These are phyloP conservation scores for Neolentinus lepideus DNA, from an alignment of 1,284 basidiomycete species.

Conservation along the genomic window DNA sequence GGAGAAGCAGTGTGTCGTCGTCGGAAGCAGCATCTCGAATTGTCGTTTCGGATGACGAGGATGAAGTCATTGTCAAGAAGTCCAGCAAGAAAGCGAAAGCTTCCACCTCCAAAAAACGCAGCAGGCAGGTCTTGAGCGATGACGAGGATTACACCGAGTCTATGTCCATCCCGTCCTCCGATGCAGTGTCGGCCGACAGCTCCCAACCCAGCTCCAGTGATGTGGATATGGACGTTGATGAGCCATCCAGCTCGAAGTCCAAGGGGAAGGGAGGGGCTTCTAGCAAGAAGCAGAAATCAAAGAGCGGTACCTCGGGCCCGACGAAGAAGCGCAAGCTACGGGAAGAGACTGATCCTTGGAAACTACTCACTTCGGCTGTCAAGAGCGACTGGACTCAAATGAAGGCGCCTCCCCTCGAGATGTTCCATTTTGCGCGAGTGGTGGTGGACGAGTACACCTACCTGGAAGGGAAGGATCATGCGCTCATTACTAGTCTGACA, in stretches of 20 bases:
- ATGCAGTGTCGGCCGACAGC: constrained; percentile 16
- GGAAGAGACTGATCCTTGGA: constrained; percentile 76
- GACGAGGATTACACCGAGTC: constrained; percentile 22
- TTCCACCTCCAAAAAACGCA: constrained; percentile 13
- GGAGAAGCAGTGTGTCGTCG: constrained; percentile 4
- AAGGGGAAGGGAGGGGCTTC: constrained; percentile 23
- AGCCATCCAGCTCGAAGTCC: constrained; percentile 12
- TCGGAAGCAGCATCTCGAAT: constrained; percentile 15
- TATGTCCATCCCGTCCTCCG: constrained; percentile 13
- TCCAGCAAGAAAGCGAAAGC: constrained; percentile 9
- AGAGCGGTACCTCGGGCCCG: constrained; percentile 37
- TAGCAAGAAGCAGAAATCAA: constrained; percentile 42
- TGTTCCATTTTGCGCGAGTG: constrained; percentile 86
- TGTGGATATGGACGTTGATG: constrained; percentile 17
- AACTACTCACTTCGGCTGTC: constrained; percentile 56
- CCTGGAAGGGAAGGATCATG: constrained; percentile 73
- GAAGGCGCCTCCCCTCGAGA: constrained; percentile 79
- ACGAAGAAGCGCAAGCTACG: constrained; percentile 58
- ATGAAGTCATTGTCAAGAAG: constrained; percentile 13
- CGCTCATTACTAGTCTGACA: constrained; percentile 72
- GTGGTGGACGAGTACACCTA: constrained; percentile 97
- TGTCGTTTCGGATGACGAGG: constrained; percentile 41
- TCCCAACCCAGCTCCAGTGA: constrained; percentile 10
- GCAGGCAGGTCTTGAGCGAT: constrained; percentile 30
- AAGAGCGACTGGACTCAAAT: constrained; percentile 74